Percentiles rank a stretch among this genome's conserved stretches.
phyloP scores from a whole-genome alignment of 345 rosid species.

The Euclidium syriacum region DNA sequence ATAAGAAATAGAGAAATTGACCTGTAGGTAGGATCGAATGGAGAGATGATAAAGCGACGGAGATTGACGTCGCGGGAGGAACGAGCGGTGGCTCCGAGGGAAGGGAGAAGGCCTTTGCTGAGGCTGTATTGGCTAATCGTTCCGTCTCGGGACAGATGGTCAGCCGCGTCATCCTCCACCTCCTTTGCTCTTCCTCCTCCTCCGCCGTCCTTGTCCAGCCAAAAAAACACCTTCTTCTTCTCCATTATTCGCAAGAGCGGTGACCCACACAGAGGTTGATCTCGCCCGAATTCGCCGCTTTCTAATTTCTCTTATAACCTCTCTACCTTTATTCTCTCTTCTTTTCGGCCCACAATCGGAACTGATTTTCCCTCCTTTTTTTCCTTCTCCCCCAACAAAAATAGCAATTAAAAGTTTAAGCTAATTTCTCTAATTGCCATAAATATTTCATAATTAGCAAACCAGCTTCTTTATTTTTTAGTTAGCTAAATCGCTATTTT shows the following conservation, averaged over 20 bases:
- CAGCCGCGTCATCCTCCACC: slow-evolving; percentile 16
- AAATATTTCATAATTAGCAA: background rate
- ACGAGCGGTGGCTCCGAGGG: slow-evolving; percentile 58
- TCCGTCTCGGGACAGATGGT: slow-evolving; percentile 33
- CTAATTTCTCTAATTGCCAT: background rate
- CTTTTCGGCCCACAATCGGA: too few species aligned
- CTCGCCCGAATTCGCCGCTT: background rate
- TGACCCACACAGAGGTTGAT: background rate
- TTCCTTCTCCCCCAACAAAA: background rate
- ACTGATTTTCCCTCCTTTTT: background rate
- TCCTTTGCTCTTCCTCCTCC: background rate
- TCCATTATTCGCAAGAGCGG: background rate
- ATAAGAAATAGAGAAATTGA: background rate
- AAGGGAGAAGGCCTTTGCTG: slow-evolving; percentile 56
- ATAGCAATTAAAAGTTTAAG: background rate
- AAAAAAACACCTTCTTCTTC: slow-evolving; percentile 32
- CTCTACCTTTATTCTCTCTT: background rate
- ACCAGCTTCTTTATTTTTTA: too few species aligned
- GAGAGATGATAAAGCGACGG: slow-evolving; percentile 55
- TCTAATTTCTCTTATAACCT: background rate
- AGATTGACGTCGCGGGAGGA: slow-evolving; percentile 37
- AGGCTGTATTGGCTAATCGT: slow-evolving; percentile 60
- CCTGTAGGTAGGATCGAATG: slow-evolving; percentile 70
- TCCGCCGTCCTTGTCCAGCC: slow-evolving; percentile 10
- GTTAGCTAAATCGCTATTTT: too few species aligned